phyloP scores from a whole-genome alignment of 1,139 yeast genomes.

The Wickerhamiella infanticola region DNA sequence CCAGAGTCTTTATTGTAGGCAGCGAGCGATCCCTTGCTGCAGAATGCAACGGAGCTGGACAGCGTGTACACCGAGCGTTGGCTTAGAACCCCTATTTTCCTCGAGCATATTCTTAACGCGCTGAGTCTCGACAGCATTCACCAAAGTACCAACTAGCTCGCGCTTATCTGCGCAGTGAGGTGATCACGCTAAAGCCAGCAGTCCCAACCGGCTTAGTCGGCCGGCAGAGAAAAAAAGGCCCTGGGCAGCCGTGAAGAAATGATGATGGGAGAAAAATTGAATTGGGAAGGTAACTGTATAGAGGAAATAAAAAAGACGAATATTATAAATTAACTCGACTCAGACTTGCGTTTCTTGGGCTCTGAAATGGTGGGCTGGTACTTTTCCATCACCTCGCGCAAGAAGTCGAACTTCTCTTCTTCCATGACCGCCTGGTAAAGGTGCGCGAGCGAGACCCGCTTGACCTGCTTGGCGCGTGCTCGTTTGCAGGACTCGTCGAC shows the following conservation, averaged over 20 bases:
- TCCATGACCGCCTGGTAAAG: conserved; percentile 69
- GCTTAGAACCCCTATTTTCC: no score
- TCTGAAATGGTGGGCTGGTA: conserved; percentile 29
- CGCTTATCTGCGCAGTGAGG: no score
- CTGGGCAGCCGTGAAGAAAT: no score
- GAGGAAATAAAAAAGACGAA: neutral
- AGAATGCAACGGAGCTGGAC: conserved; percentile 6
- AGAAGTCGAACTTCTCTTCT: conserved; percentile 85
- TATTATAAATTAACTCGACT: neutral
- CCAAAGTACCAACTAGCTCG: no score
- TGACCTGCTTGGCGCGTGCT: conserved; percentile 61
- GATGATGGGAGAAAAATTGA: no score
- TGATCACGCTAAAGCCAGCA: no score
- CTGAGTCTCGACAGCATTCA: no score
- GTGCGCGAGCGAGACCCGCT: conserved; percentile 71
- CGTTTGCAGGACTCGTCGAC: conserved; percentile 73
- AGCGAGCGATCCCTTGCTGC: conserved; percentile 13
- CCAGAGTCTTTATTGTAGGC: conserved; percentile 34
- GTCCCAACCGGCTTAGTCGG: no score
- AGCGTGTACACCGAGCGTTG: neutral
- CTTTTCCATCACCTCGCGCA: conserved; percentile 57
- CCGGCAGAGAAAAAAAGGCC: no score
- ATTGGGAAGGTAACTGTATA: no score
- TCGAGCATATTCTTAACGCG: no score
- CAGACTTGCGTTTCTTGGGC: conserved; percentile 7